These are phyloP conservation scores for Huntiella bhutanensis DNA, from an alignment of 2,329 filamentous ascomycete genomes.

Conservation along the genomic window DNA sequence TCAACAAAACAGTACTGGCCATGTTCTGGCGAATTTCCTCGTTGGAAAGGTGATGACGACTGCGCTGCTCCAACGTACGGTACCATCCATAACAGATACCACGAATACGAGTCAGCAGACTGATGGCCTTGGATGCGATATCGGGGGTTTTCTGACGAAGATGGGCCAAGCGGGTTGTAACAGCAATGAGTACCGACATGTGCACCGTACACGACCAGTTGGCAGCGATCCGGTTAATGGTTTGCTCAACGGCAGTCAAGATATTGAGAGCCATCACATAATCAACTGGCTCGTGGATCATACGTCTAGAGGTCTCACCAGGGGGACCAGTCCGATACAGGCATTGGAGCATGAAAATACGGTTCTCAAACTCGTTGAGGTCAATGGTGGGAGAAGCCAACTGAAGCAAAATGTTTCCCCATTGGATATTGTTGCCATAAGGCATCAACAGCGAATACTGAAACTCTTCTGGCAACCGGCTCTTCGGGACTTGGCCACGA, in stretches of 20 bases:
- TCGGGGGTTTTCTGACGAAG: neutral
- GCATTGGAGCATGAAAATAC: constrained; percentile 28
- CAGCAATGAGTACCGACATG: constrained; percentile 20
- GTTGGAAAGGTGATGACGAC: neutral
- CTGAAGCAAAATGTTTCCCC: constrained; percentile 35
- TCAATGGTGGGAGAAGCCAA: constrained; percentile 28
- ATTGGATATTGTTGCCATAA: constrained; percentile 30
- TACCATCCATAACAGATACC: neutral
- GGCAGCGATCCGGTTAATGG: constrained; percentile 20
- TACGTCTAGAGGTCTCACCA: neutral
- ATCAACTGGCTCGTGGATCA: constrained; percentile 16
- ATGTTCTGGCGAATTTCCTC: neutral
- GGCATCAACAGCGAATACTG: constrained; percentile 30
- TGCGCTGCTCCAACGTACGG: neutral
- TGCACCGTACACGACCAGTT: constrained; percentile 32
- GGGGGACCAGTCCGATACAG: constrained; percentile 27
- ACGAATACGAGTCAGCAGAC: neutral
- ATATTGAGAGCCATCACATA: constrained; percentile 19
- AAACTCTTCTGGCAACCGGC: constrained; percentile 34
- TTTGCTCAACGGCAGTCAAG: constrained; percentile 14
- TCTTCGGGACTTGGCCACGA: constrained; percentile 26
- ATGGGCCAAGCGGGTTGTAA: constrained; percentile 23
- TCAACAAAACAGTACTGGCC: neutral
- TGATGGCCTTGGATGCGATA: too few species aligned
- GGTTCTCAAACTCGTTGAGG: constrained; percentile 29